Evolutionary conservation across 176 grass and related monocot genomes (phyloP), one percentile per base, ranked within the genome.

Genomic region (Aegilops longissima): DNA sequence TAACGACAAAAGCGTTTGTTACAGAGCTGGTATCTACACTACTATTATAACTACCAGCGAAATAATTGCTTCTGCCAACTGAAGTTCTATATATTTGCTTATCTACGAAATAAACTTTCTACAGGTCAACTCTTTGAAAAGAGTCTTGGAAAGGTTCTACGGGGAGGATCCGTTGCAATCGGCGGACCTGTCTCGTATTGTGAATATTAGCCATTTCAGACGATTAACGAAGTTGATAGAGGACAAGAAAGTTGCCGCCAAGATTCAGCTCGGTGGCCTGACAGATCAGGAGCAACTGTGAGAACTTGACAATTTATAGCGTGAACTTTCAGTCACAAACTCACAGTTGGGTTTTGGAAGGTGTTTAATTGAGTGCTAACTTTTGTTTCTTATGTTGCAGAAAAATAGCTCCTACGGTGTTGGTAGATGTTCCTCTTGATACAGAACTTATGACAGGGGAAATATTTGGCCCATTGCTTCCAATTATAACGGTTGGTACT

Each of bases 1-100:
- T 99, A 56, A 99, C 97, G 1, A 94, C 97, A 1, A 97, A 90
- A 90, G 93, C 92, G n/a, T 96, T 96, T 61, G 94, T 91, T 72
- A 80, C 94, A 76, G 49, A 94, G 31, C 81, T 99, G 97, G 97
- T 99, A 93, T 3, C 14, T 40, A 83, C 2, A 67, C 12, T 25
- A 69, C 29, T 40, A 21, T 75, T 7, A 63, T 13, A 11, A 70
- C 11, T 62, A 58, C 4, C 9, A 47, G 12, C 33, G 4, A 30
- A 20, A 51, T 7, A 33, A 20, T 30, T 23, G 79, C 4, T 24
- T 13, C 30, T 27, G 47, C 27, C 31, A 20, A 77, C 69, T 38
- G 25, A 78, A 73, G 5, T 85, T 25, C 4, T 9, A 38, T 4
- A 38, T 62, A 47, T 13, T 45, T 66, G 21, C 84, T 80, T 40